phyloP scores from a whole-genome alignment of 768 basidiomycete genomes.

The Pleurotus cornucopiae region DNA sequence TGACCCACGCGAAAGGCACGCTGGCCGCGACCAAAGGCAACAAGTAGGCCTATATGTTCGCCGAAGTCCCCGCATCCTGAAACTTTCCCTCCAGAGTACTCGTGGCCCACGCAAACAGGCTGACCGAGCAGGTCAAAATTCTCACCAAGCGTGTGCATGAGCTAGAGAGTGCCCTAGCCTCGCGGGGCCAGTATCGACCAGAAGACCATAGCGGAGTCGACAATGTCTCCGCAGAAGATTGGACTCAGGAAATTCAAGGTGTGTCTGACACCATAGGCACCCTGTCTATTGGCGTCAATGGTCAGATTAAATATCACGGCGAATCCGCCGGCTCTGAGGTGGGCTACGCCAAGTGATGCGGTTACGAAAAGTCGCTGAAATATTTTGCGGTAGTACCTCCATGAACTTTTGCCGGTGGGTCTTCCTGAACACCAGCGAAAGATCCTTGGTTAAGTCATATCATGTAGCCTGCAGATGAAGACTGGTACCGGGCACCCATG shows the following conservation, averaged over 20 bases:
- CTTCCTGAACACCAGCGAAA: background rate
- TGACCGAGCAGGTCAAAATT: slow-evolving; percentile 42
- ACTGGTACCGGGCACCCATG: slow-evolving; percentile 13
- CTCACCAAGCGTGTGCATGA: slow-evolving; percentile 39
- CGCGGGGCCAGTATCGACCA: background rate
- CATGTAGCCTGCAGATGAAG: slow-evolving; percentile 12
- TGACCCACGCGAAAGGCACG: slow-evolving; percentile 27
- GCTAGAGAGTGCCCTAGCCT: slow-evolving; percentile 36
- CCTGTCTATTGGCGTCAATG: slow-evolving; percentile 43
- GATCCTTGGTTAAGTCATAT: background rate
- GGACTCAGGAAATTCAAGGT: slow-evolving; percentile 18
- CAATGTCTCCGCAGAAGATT: background rate
- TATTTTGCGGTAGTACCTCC: slow-evolving; percentile 27
- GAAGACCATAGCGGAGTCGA: slow-evolving; percentile 4
- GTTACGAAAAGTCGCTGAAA: background rate
- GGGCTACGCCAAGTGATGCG: slow-evolving; percentile 5
- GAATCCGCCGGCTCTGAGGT: slow-evolving; percentile 49
- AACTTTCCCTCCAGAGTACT: slow-evolving; percentile 33
- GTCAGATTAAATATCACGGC: slow-evolving; percentile 47
- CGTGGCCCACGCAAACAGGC: slow-evolving; percentile 43
- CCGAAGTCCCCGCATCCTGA: background rate
- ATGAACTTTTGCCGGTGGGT: slow-evolving; percentile 32
- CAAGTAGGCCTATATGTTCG: slow-evolving; percentile 31
- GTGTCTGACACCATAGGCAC: slow-evolving; percentile 41
- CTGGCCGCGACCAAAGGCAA: slow-evolving; percentile 53